A percentile compares a stretch with the other conserved stretches of the same genome.
These are phyloP conservation scores for Microbotryum intermedium DNA, from an alignment of 1,284 basidiomycete genomes.

Conservation along the genomic window DNA sequence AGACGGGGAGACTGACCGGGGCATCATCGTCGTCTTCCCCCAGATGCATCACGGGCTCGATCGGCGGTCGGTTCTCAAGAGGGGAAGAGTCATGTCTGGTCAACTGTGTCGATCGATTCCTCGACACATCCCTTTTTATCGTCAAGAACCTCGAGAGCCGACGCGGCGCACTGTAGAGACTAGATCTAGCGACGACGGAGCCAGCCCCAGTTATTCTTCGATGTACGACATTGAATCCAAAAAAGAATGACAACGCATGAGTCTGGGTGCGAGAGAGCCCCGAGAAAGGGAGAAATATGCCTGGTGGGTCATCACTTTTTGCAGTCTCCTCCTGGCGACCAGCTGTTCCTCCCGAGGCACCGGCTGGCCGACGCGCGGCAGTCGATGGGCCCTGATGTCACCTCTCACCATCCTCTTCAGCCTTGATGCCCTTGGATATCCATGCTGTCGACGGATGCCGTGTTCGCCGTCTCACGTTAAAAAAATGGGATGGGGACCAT, in stretches of 20 bases:
- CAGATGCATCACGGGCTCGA: conserved; percentile 77
- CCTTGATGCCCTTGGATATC: no score
- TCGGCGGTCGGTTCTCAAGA: conserved; percentile 74
- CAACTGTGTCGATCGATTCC: conserved; percentile 89
- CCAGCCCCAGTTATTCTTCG: neutral
- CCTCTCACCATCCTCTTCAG: no score
- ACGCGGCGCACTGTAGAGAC: conserved; percentile 3
- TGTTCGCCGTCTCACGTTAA: no score
- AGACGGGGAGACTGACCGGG: neutral
- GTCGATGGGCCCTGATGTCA: no score
- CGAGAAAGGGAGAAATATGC: neutral
- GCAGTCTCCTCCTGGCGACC: no score
- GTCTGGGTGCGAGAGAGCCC: neutral
- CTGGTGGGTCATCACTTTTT: neutral
- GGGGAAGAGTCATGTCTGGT: conserved; percentile 74
- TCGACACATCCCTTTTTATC: conserved; percentile 83
- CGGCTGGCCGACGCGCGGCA: no score
- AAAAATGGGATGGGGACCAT: no score
- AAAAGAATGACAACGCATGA: neutral
- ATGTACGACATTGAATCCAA: neutral
- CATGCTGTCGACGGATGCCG: no score
- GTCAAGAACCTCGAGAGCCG: conserved; percentile 65
- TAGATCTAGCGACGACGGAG: neutral
- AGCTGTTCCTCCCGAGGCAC: no score
- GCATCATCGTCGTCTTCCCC: conserved; percentile 7